Evolutionary conservation across 2,329 filamentous ascomycete genomes (phyloP).

Genomic region (Blastomyces silverae): DNA sequence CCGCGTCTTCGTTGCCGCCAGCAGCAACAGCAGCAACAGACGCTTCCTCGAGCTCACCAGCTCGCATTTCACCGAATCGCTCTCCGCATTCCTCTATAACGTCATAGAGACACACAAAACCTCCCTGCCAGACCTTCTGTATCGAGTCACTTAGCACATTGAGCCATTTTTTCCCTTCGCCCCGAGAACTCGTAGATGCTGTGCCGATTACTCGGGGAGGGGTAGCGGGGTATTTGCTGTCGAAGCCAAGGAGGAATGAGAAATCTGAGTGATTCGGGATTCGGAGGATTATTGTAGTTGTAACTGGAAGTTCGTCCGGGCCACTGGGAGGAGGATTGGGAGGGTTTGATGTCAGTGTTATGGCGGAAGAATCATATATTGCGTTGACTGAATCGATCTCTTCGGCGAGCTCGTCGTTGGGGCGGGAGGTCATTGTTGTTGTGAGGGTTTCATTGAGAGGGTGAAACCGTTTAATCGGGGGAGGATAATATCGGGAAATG

Average conservation of each 20-base stretch:
- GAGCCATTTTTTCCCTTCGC: slow-evolving; percentile 66
- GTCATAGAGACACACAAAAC: slow-evolving; percentile 81
- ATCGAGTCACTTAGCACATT: slow-evolving; percentile 62
- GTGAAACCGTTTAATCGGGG: background rate
- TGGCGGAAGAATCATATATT: slow-evolving; percentile 59
- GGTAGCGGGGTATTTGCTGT: slow-evolving; percentile 63
- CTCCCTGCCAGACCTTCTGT: slow-evolving; percentile 60
- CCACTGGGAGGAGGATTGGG: slow-evolving; percentile 24
- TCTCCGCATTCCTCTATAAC: slow-evolving; percentile 62
- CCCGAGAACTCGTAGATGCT: slow-evolving; percentile 66
- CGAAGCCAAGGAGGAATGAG: slow-evolving; percentile 57
- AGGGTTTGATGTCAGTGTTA: slow-evolving; percentile 37
- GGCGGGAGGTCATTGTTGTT: slow-evolving; percentile 21
- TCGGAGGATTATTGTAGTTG: slow-evolving; percentile 52
- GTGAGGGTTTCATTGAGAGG: background rate
- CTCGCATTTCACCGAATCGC: slow-evolving; percentile 51
- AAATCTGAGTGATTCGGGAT: slow-evolving; percentile 54
- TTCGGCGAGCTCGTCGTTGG: slow-evolving; percentile 40
- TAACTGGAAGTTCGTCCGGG: slow-evolving; percentile 26
- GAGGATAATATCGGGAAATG: background rate
- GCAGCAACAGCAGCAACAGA: background rate
- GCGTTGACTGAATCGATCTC: slow-evolving; percentile 46
- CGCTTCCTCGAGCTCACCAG: slow-evolving; percentile 15
- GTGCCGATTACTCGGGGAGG: slow-evolving; percentile 70
- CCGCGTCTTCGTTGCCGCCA: slow-evolving; percentile 18